Conservation (phyloP, 768 basidiomycete species). For the Tephrocybe sp. region DNA sequence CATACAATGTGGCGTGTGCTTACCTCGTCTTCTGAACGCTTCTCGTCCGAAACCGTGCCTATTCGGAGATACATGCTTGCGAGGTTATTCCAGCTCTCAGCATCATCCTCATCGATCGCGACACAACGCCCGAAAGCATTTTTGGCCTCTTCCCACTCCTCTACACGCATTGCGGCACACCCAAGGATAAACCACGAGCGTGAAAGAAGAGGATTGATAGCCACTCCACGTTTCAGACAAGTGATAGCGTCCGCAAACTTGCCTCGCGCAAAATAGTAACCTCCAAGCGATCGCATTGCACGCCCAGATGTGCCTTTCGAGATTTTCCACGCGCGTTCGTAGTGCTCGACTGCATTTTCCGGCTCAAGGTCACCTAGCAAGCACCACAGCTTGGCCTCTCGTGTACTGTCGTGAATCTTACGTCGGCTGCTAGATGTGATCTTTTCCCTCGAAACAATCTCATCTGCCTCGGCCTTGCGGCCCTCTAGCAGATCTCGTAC, state of each 20-base stretch:
- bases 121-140: slow-evolving; percentile 87
- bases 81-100: slow-evolving; percentile 97
- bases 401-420: slow-evolving; percentile 53
- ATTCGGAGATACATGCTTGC: slow-evolving; percentile 92
- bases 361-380: slow-evolving; percentile 90
- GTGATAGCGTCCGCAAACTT: slow-evolving; percentile 63
- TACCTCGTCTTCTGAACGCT: slow-evolving; percentile 23
- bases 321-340: slow-evolving; percentile 80
- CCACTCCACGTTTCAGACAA: slow-evolving; percentile 73
- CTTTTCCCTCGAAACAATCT: slow-evolving; percentile 63
- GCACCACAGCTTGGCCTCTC: slow-evolving; percentile 94
- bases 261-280: slow-evolving; percentile 69
- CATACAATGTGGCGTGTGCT: slow-evolving; percentile 8
- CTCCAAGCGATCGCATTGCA: slow-evolving; percentile 90
- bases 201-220: slow-evolving; percentile 85
- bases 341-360: slow-evolving; percentile 67
- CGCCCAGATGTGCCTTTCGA: slow-evolving; percentile 82
- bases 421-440: slow-evolving; percentile 40
- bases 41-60: slow-evolving; percentile 36
- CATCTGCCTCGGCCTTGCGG: slow-evolving; percentile 78
- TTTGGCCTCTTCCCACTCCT: slow-evolving; percentile 83
- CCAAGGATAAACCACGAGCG: slow-evolving; percentile 98
- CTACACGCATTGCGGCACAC: slow-evolving; percentile 79
- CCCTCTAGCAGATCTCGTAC: slow-evolving; percentile 87
- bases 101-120: slow-evolving; percentile 91